phyloP scores from a whole-genome alignment of 2,329 filamentous ascomycete genomes.

The Colletotrichum sp. region DNA sequence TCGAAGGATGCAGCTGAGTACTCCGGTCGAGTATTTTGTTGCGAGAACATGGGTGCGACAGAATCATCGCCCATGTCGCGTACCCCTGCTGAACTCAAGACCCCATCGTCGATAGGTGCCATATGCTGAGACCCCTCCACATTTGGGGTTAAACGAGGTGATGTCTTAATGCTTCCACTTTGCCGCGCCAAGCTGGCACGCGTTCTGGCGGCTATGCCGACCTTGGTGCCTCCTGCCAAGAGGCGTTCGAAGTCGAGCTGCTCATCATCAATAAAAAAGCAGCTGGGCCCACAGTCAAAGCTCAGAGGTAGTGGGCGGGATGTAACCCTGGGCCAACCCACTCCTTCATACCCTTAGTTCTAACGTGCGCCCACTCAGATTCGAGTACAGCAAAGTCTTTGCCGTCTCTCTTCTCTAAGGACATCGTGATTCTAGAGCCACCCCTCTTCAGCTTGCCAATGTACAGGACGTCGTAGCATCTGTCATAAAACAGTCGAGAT shows the following conservation, averaged over 20 bases:
- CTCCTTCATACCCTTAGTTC: background rate
- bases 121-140: background rate
- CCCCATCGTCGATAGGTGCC: background rate
- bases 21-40: background rate
- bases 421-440: background rate
- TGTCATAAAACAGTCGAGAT: background rate
- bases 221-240: background rate
- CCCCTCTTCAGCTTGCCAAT: background rate
- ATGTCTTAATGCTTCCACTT: background rate
- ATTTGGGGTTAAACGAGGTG: background rate
- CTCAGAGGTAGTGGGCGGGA: background rate
- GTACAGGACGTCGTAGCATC: background rate
- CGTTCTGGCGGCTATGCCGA: background rate
- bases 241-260: background rate
- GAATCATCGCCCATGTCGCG: background rate
- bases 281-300: background rate
- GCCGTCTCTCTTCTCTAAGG: background rate
- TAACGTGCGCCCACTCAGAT: background rate
- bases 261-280: background rate
- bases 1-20: background rate
- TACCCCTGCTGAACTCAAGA: background rate
- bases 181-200: background rate
- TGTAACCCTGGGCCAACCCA: background rate
- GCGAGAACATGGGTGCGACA: background rate
- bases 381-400: background rate